A percentile compares a stretch with the other conserved stretches of the same genome.
Evolutionary conservation across 169 alveolate genomes (phyloP).

Genomic region (Plasmodium gallinaceum): DNA sequence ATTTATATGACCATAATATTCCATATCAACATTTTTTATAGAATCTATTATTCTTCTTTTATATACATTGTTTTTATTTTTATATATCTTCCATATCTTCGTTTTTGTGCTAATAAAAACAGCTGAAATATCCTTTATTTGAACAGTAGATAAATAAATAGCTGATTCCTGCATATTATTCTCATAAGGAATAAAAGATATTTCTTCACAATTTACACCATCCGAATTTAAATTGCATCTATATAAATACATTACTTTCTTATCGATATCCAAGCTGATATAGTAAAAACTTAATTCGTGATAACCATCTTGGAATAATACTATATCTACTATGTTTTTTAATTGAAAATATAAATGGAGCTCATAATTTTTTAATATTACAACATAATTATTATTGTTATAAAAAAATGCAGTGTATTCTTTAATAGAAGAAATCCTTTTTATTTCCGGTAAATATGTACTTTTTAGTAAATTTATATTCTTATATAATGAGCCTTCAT

Average conservation of each 20-base stretch:
- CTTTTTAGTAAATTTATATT: not conserved
- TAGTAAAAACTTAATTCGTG: conserved; percentile 37
- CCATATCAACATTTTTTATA: conserved; percentile 11
- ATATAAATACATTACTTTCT: conserved; percentile 10
- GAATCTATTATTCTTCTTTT: conserved; percentile 32
- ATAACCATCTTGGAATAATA: not conserved
- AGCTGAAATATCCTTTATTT: conserved; percentile 9
- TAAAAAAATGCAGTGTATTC: conserved; percentile 25
- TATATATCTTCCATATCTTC: conserved; percentile 28
- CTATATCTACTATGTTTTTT: conserved; percentile 22
- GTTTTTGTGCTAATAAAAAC: conserved; percentile 35
- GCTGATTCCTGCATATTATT: not conserved
- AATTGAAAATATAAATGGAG: conserved; percentile 18
- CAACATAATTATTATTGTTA: conserved; percentile 19
- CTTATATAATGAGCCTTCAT: conserved; percentile 26
- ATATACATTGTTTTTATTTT: conserved; percentile 13
- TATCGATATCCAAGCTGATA: conserved; percentile 8
- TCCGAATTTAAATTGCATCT: conserved; percentile 4
- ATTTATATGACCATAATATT: conserved; percentile 38
- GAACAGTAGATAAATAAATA: conserved; percentile 28
- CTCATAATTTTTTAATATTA: conserved; percentile 24
- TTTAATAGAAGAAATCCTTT: conserved; percentile 24
- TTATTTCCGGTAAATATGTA: conserved; percentile 2
- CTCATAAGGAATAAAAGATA: conserved; percentile 52
- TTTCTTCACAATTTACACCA: conserved; percentile 1